phyloP scores from a whole-genome alignment of 768 basidiomycete species.

The Amylocystis lapponica region DNA sequence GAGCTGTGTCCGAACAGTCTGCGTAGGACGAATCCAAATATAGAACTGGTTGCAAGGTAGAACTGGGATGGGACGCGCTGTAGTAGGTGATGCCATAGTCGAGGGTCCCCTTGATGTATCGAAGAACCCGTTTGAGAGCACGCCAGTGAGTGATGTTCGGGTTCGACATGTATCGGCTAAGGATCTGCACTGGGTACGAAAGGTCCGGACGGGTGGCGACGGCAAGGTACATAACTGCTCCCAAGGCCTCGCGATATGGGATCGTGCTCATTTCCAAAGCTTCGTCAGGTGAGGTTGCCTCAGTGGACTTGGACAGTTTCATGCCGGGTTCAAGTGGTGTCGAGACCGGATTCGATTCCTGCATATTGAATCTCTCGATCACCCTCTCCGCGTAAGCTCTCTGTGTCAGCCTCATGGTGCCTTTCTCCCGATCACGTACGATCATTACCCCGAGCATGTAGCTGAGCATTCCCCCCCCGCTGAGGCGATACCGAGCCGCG shows the following conservation, averaged over 20 bases:
- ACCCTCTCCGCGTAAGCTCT: conserved; percentile 16
- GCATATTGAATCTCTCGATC: conserved; percentile 17
- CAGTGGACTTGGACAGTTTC: conserved; percentile 5
- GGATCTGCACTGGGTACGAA: conserved; percentile 26
- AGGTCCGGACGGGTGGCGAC: conserved; percentile 35
- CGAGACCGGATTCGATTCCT: conserved; percentile 12
- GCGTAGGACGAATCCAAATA: neutral
- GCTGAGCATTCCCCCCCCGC: conserved; percentile 5
- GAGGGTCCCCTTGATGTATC: conserved; percentile 33
- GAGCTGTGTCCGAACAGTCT: neutral
- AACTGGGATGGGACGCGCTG: neutral
- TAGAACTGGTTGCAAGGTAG: neutral
- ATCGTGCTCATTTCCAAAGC: neutral
- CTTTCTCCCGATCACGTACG: conserved; percentile 8
- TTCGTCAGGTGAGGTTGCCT: neutral
- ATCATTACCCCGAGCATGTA: conserved; percentile 17
- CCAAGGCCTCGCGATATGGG: conserved; percentile 22
- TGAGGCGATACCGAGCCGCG: conserved; percentile 11
- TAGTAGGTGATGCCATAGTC: conserved; percentile 15
- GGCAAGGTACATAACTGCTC: conserved; percentile 29
- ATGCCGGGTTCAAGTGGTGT: conserved; percentile 19
- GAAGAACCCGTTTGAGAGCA: conserved; percentile 32
- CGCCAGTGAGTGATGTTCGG: conserved; percentile 31
- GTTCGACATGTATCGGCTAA: conserved; percentile 30
- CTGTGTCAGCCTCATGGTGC: conserved; percentile 21